Evolutionary conservation across 345 rosid genomes (phyloP).

Genomic region (Anacardium occidentale): DNA sequence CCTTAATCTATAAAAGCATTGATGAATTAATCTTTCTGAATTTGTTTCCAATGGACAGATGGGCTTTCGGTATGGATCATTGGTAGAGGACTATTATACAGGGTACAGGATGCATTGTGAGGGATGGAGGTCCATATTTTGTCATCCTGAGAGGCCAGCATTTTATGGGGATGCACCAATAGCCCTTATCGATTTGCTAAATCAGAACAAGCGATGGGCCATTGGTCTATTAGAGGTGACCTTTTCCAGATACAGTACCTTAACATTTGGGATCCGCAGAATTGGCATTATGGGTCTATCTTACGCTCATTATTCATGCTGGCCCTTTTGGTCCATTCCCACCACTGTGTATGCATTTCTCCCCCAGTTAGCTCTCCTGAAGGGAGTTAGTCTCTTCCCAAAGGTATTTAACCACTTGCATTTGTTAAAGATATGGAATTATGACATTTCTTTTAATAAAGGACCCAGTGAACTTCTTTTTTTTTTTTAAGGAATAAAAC

Average conservation of each 20-base stretch:
- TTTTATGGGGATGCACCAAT: constrained; percentile 63
- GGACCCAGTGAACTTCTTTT: too few relatives aligned
- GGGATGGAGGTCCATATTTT: constrained; percentile 65
- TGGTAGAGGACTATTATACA: constrained; percentile 72
- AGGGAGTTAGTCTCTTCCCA: constrained; percentile 50
- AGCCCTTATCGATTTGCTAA: constrained; percentile 40
- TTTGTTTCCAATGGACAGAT: constrained; percentile 18
- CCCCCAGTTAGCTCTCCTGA: constrained; percentile 64
- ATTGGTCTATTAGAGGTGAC: constrained; percentile 54
- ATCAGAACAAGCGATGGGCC: constrained; percentile 68
- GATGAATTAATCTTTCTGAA: background rate
- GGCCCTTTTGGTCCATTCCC: constrained; percentile 58
- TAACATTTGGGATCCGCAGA: constrained; percentile 41
- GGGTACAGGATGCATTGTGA: constrained; percentile 54
- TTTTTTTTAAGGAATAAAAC: too few relatives aligned
- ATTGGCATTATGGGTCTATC: constrained; percentile 42
- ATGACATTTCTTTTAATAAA: too few relatives aligned
- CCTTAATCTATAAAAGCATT: background rate
- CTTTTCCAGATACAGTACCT: constrained; percentile 40
- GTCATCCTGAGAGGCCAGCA: constrained; percentile 58
- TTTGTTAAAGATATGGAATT: too few relatives aligned
- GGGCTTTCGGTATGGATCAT: constrained; percentile 68
- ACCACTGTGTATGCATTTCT: constrained; percentile 44
- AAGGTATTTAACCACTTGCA: constrained; percentile 28
- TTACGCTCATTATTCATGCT: constrained; percentile 41